Evolutionary conservation across 352 stramenopile genomes (phyloP), one percentile per base, ranked within the genome.

Genomic region (Globisporangium viniferum): DNA sequence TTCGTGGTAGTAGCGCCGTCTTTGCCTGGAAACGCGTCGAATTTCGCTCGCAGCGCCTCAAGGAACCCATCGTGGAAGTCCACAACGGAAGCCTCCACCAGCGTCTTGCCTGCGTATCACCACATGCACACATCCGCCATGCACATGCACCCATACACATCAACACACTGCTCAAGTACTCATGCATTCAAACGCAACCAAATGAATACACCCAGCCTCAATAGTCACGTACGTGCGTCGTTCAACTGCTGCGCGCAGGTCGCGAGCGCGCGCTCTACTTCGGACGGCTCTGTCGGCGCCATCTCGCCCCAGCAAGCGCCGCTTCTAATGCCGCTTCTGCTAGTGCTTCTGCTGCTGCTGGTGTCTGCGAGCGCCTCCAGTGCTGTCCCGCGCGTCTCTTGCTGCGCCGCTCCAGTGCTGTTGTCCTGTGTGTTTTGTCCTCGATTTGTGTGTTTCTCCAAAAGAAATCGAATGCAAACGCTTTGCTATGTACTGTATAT

Each of bases 41-140:
- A 77, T 12, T 68, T 68, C 15, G 14, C 27, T 18, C 71, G 77
- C 24, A 87, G 57, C 31, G 63, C 66, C 4, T 80, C 75, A 18
- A 87, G 41, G 44, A 87, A 79, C 0, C 59, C 71, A 65, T 82
- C 77, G 53, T 87, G 79, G 58, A 87, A 87, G 60, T 58, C 59
- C 24, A 36, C 39, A 57, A 61, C 36, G 1, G 59, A 35, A 2
- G 31, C 35, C 44, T 73, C 70, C 53, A 27, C 8, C 31, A 65
- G 59, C 59, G 14, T 24, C 27, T 22, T 39, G 9, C 39, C 59
- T 62, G 54, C 6, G n/a, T 29, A 31, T 20, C 56, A 18, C 1
- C 54, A 44, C 1, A 62, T 49, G 1, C 56, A 48, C 33, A 61
- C 31, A 46, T 12, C 24, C 24, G 24, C 24, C 24, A 24, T 24